Evolutionary conservation across 2,329 filamentous ascomycete species (phyloP).

Genomic region (Metarhizium sp.): DNA sequence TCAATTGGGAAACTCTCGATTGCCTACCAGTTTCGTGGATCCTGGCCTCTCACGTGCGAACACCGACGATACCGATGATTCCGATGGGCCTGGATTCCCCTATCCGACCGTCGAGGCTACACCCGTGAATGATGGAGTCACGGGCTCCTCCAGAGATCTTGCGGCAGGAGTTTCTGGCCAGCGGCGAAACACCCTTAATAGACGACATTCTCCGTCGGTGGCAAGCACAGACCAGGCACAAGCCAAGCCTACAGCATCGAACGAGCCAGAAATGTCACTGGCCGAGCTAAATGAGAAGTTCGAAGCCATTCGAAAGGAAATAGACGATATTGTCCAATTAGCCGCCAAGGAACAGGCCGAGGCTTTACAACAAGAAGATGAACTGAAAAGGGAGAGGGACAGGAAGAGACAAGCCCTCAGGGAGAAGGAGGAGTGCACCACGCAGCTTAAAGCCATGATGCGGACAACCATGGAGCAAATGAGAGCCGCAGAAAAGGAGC

Average conservation of each 20-base stretch:
- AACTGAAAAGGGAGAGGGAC: slow-evolving; percentile 69
- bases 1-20: slow-evolving; percentile 44
- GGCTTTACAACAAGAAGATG: slow-evolving; percentile 52
- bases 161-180: slow-evolving; percentile 34
- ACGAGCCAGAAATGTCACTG: slow-evolving; percentile 56
- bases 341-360: slow-evolving; percentile 66
- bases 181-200: slow-evolving; percentile 50
- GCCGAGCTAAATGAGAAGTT: slow-evolving; percentile 75
- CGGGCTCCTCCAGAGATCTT: slow-evolving; percentile 54
- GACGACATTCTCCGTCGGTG: slow-evolving; percentile 67
- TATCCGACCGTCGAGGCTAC: slow-evolving; percentile 52
- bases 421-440: slow-evolving; percentile 85
- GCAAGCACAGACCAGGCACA: slow-evolving; percentile 43
- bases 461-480: slow-evolving; percentile 74
- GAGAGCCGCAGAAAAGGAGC: slow-evolving; percentile 68
- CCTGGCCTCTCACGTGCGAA: slow-evolving; percentile 36
- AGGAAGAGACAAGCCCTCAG: slow-evolving; percentile 68
- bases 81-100: slow-evolving; percentile 38
- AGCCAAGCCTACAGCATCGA: slow-evolving; percentile 32
- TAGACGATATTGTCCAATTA: slow-evolving; percentile 65
- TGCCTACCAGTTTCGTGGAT: slow-evolving; percentile 46
- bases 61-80: slow-evolving; percentile 33
- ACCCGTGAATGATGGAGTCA: slow-evolving; percentile 50
- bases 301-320: slow-evolving; percentile 71
- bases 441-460: slow-evolving; percentile 73